phyloP scores from a whole-genome alignment of 73 alveolate genomes.

The Vitrella brassicaformis region DNA sequence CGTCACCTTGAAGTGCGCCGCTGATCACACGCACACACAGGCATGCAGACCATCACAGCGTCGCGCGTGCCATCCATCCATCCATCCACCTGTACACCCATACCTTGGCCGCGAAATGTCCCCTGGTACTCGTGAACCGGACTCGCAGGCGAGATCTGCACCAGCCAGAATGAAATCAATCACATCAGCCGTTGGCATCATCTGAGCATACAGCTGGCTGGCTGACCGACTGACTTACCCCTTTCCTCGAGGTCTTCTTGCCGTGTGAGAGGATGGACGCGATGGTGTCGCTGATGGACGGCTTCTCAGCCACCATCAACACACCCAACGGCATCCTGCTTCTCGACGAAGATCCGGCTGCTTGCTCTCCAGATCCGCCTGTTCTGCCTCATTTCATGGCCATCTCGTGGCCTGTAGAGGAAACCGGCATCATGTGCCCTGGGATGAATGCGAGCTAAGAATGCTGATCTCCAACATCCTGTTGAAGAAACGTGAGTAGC shows the following conservation, averaged over 20 bases:
- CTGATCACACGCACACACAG: not conserved
- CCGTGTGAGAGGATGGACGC: conserved; percentile 66
- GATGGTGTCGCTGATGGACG: conserved; percentile 88
- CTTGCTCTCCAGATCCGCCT: too few relatives aligned
- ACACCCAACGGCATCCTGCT: conserved; percentile 32
- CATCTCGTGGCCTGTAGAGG: too few relatives aligned
- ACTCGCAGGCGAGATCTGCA: conserved; percentile 27
- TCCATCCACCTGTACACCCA: too few relatives aligned
- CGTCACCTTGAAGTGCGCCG: not conserved
- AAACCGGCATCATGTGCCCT: too few relatives aligned
- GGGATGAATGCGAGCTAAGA: too few relatives aligned
- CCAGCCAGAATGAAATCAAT: not conserved
- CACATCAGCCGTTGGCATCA: not conserved
- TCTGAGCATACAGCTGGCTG: not conserved
- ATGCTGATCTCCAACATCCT: too few relatives aligned
- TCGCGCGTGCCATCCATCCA: not conserved
- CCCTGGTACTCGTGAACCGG: conserved; percentile 11
- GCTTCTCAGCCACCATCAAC: conserved; percentile 98
- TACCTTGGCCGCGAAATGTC: not conserved
- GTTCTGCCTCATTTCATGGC: too few relatives aligned
- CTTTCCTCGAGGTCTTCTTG: conserved; percentile 12
- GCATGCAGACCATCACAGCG: not conserved
- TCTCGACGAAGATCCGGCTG: too few relatives aligned
- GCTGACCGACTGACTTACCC: not conserved
- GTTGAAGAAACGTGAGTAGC: too few relatives aligned